Conservation (phyloP, 2,329 filamentous ascomycete species). For the Fusarium phyllophilum region DNA sequence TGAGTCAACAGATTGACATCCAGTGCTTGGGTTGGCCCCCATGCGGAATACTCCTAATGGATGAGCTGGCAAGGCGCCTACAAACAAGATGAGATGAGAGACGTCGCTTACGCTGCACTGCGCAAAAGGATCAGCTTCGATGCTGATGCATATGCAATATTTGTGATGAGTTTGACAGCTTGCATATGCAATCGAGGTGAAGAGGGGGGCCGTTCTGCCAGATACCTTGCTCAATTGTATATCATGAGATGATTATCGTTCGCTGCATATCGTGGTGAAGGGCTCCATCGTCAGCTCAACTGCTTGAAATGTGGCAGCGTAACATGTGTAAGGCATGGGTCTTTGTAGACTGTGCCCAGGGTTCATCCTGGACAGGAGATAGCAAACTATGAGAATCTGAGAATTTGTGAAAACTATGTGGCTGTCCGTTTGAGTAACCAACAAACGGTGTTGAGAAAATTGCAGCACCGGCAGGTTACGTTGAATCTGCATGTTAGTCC, state of each 20-base stretch:
- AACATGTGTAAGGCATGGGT: constrained; percentile 13
- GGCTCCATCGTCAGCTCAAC: constrained; percentile 22
- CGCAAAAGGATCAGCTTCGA: constrained; percentile 1
- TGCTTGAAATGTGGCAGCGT: constrained; percentile 8
- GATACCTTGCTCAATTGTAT: not conserved
- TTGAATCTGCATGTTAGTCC: not conserved
- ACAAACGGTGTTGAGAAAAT: constrained; percentile 11
- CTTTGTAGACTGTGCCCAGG: constrained; percentile 12
- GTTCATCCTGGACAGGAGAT: constrained; percentile 2
- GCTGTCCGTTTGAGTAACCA: constrained; percentile 5
- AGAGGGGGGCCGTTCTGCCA: constrained; percentile 30
- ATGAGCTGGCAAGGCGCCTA: constrained; percentile 5
- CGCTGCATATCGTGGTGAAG: constrained; percentile 29
- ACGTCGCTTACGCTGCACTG: constrained; percentile 10
- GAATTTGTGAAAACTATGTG: not conserved
- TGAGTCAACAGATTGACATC: constrained; percentile 4
- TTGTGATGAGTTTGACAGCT: not conserved
- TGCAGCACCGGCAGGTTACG: not conserved
- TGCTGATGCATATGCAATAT: constrained; percentile 1
- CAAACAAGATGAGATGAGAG: constrained; percentile 4
- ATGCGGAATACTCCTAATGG: constrained; percentile 16
- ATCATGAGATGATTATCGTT: constrained; percentile 46
- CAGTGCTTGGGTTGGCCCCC: constrained; percentile 10
- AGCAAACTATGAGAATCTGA: not conserved
- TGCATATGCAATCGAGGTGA: constrained; percentile 15